Evolutionary conservation across 768 basidiomycete species (phyloP).

Genomic region (Vishniacozyma victoriae): DNA sequence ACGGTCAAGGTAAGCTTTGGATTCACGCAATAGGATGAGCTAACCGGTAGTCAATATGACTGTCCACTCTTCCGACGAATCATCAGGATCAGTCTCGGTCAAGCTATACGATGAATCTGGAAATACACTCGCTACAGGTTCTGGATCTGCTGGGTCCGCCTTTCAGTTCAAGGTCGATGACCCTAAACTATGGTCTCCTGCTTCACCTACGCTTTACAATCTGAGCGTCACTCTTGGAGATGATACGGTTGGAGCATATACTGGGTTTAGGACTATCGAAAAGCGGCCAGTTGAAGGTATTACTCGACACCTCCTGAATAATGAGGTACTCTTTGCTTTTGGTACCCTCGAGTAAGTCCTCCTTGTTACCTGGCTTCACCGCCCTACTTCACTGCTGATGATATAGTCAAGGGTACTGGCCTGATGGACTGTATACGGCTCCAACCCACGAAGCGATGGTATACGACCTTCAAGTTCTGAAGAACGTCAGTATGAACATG

Average conservation of each 20-base stretch:
- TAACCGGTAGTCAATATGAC: slow-evolving; percentile 1
- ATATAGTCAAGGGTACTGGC: slow-evolving; percentile 24
- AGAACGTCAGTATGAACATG: slow-evolving; percentile 23
- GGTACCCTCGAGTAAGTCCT: slow-evolving; percentile 20
- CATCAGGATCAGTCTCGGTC: slow-evolving; percentile 1
- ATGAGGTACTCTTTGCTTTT: slow-evolving; percentile 16
- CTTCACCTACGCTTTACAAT: slow-evolving; percentile 14
- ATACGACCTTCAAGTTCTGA: slow-evolving; percentile 17
- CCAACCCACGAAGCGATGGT: slow-evolving; percentile 21
- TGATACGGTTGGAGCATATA: slow-evolving; percentile 13
- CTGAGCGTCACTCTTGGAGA: slow-evolving; percentile 16
- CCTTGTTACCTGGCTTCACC: not conserved
- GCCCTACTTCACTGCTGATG: not conserved
- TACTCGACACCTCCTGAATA: slow-evolving; percentile 16
- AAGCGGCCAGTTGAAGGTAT: slow-evolving; percentile 11
- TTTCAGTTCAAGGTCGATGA: slow-evolving; percentile 11
- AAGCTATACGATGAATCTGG: slow-evolving; percentile 2
- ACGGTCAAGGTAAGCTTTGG: slow-evolving; percentile 13
- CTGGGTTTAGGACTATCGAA: slow-evolving; percentile 13
- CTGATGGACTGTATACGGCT: slow-evolving; percentile 22
- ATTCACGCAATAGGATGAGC: not conserved
- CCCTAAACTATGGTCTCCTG: slow-evolving; percentile 16
- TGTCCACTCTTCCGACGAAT: slow-evolving; percentile 7
- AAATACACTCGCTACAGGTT: slow-evolving; percentile 1
- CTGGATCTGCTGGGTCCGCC: slow-evolving; percentile 5